Evolutionary conservation across 2,329 filamentous ascomycete species (phyloP).

Genomic region (Pseudopyricularia cyperi): DNA sequence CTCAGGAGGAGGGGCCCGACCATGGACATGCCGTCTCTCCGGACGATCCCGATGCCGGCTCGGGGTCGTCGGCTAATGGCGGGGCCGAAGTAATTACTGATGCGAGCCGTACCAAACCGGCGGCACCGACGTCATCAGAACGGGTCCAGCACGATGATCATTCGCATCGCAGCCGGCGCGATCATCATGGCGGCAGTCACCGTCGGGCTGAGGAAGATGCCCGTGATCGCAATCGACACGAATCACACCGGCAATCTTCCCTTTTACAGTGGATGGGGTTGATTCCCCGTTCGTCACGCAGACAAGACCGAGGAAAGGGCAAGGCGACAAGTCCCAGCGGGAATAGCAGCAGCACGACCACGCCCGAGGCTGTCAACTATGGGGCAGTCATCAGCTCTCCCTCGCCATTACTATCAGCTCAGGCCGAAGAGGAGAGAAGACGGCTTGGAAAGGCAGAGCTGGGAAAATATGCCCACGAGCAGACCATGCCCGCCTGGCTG

Average conservation of each 20-base stretch:
- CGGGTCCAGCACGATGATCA: neutral
- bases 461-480: conserved; percentile 60
- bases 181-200: neutral
- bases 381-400: neutral
- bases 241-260: neutral
- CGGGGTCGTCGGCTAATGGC: neutral
- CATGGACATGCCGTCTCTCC: conserved; percentile 3
- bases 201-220: neutral
- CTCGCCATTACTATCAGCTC: neutral
- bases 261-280: neutral
- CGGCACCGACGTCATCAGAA: neutral
- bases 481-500: conserved; percentile 61
- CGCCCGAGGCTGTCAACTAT: neutral
- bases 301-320: neutral
- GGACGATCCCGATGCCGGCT: neutral
- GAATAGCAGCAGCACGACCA: neutral
- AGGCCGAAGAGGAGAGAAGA: neutral
- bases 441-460: conserved; percentile 43
- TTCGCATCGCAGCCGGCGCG: neutral
- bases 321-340: neutral
- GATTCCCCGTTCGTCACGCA: conserved; percentile 3
- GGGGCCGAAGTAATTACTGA: neutral
- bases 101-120: neutral
- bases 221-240: neutral
- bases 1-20: conserved; percentile 13